A percentile compares a stretch with the other conserved stretches of the same genome.
These are phyloP conservation scores for Pseudogymnoascus sp. DNA, from an alignment of 2,329 filamentous ascomycete species.

Conservation along the genomic window DNA sequence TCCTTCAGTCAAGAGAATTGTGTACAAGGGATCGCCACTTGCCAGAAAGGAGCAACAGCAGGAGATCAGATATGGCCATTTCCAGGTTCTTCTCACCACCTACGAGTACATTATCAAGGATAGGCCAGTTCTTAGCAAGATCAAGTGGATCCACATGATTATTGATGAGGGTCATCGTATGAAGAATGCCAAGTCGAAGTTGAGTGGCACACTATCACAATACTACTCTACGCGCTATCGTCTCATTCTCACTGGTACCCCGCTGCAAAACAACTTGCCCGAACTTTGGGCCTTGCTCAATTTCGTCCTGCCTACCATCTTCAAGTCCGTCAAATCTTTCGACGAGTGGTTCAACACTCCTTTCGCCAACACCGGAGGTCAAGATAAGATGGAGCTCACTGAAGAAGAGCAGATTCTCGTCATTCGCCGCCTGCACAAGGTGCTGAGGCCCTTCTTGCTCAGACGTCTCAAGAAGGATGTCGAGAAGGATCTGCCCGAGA, in stretches of 20 bases:
- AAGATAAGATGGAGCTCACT: conserved; percentile 97
- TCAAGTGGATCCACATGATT: conserved; percentile 99
- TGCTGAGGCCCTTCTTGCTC: conserved; percentile 90
- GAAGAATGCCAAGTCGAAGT: conserved; percentile 96
- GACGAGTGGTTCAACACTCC: conserved; percentile 99
- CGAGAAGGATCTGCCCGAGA: conserved; percentile 96
- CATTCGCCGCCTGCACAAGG: conserved; percentile 96
- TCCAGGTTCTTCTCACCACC: conserved; percentile 93
- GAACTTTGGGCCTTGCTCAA: conserved; percentile 98
- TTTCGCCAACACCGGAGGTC: conserved; percentile 94
- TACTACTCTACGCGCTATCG: conserved; percentile 95
- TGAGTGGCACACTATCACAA: conserved; percentile 87
- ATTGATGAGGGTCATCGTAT: conserved; percentile 99
- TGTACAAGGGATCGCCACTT: conserved; percentile 93
- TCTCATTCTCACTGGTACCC: conserved; percentile 94
- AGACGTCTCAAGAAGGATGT: conserved; percentile 99
- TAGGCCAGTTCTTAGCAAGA: conserved; percentile 87
- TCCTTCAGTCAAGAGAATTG: conserved; percentile 74
- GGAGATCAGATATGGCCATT: conserved; percentile 86
- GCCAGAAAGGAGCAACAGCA: conserved; percentile 85
- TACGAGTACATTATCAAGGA: conserved; percentile 99
- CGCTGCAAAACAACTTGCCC: conserved; percentile 90
- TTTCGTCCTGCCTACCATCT: conserved; percentile 95
- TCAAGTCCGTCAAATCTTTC: conserved; percentile 98
- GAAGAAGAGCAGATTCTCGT: conserved; percentile 99